These are phyloP conservation scores for Diutina siamensis DNA, from an alignment of 1,139 yeast genomes.

Conservation along the genomic window DNA sequence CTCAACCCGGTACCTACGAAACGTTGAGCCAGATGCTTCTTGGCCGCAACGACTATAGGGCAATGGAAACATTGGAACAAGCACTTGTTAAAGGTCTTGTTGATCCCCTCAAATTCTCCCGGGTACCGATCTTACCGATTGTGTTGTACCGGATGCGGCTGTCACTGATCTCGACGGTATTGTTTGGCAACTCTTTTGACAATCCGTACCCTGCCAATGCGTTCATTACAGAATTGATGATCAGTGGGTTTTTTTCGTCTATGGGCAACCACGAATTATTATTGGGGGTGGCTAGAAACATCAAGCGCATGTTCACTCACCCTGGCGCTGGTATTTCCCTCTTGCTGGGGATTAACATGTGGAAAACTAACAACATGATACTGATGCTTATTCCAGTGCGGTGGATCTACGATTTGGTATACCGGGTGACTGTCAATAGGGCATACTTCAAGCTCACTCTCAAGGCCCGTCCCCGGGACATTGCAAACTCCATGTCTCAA, in stretches of 20 bases:
- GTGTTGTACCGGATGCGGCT: constrained; percentile 28
- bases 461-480: constrained; percentile 23
- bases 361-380: constrained; percentile 23
- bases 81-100: constrained; percentile 11
- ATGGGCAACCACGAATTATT: constrained; percentile 27
- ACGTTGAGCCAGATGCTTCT: constrained; percentile 8
- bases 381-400: constrained; percentile 10
- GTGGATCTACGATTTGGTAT: constrained; percentile 10
- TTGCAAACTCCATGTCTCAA: constrained; percentile 22
- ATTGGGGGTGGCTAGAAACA: constrained; percentile 12
- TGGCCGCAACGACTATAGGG: constrained; percentile 14
- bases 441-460: constrained; percentile 16
- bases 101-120: constrained; percentile 29
- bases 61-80: background rate
- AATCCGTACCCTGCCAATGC: constrained; percentile 10
- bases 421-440: constrained; percentile 9
- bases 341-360: constrained; percentile 18
- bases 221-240: constrained; percentile 24
- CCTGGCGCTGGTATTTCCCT: constrained; percentile 7
- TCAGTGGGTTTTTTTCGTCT: constrained; percentile 27
- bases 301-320: background rate
- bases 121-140: constrained; percentile 30
- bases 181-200: background rate
- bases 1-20: background rate
- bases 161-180: constrained; percentile 22